Base-by-base conservation (phyloP, 257 asterid species). In the Fraxinus quadrangulata region DNA sequence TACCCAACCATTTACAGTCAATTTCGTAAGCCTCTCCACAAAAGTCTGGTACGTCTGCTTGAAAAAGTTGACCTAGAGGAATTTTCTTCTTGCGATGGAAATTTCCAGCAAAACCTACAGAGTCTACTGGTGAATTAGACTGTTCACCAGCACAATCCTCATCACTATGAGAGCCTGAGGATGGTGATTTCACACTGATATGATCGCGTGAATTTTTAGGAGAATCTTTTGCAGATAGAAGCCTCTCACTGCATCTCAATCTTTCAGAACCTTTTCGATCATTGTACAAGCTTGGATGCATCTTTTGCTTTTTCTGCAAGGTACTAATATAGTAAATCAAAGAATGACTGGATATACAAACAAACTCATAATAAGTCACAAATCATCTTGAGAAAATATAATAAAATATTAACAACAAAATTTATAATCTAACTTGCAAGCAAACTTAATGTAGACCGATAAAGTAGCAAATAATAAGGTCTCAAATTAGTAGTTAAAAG, bases 261-360 rank as follows among this genome's bases (percentile, higher is more conserved):
- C 86, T 83, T 77, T 87, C 94, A 17, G 90, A 79, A 66, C 78
- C 65, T 30, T 63, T 74, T 63, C 72, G 91, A 84, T 83, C 92
- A 19, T 89, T 97, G 40, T 92, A 96, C 95, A 93, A 82, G 85
- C 84, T 73, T 24, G 98, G 99, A 73, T 92, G 97, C 93, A 95
- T 88, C 89, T 83, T 92, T 84, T 88, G 96, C 80, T 84, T 89
- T 85, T 86, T 90, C 99, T 93, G 87, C 88, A 86, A 81, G 71
- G 79, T 70, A 72, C 3, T 65, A 11, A 82, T 70, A 78, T 37
- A 39, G 76, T 51, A 54, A 75, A 81, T 85, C 80, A 86, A 75
- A 56, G 74, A 73, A 72, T 17, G 63, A 16, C 6, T 5, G 74
- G 21, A 81, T 39, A 16, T 36, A 67, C 19, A 59, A 70, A 42